Evolutionary conservation across 1,284 basidiomycete genomes (phyloP).

Genomic region (Sporisorium scitamineum): DNA sequence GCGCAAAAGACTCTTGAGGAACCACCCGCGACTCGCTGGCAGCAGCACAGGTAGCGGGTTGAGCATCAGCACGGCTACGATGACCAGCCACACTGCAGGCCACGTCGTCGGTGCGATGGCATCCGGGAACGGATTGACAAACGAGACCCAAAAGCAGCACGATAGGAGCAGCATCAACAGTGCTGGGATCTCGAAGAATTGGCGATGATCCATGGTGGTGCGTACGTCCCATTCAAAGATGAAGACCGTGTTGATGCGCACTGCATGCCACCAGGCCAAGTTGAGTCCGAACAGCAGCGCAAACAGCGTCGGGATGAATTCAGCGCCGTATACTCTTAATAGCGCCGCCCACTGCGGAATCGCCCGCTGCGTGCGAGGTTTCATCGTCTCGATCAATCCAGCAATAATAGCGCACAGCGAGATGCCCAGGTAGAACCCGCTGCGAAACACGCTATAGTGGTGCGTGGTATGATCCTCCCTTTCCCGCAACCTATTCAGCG

Average conservation of each 20-base stretch:
- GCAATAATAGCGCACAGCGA: slow-evolving; percentile 80
- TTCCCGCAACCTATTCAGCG: slow-evolving; percentile 77
- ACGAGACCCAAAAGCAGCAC: slow-evolving; percentile 87
- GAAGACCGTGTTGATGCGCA: slow-evolving; percentile 88
- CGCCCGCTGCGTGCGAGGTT: slow-evolving; percentile 73
- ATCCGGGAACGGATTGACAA: slow-evolving; percentile 71
- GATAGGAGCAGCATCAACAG: slow-evolving; percentile 81
- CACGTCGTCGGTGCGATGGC: slow-evolving; percentile 72
- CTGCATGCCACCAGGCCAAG: slow-evolving; percentile 79
- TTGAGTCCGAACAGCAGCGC: slow-evolving; percentile 82
- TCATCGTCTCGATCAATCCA: slow-evolving; percentile 78
- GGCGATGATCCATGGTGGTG: slow-evolving; percentile 80
- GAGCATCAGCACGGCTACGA: slow-evolving; percentile 76
- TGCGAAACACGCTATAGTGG: slow-evolving; percentile 75
- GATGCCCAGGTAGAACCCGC: slow-evolving; percentile 82
- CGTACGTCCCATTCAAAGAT: slow-evolving; percentile 81
- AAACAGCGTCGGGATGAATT: slow-evolving; percentile 83
- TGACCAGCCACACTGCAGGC: slow-evolving; percentile 86
- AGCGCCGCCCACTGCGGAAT: slow-evolving; percentile 82
- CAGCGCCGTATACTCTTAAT: slow-evolving; percentile 82
- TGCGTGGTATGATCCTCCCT: slow-evolving; percentile 73
- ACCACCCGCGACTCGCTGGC: slow-evolving; percentile 81
- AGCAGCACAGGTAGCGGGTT: slow-evolving; percentile 81
- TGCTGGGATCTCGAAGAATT: slow-evolving; percentile 86
- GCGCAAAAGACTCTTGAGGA: slow-evolving; percentile 76